Base-by-base conservation (phyloP, 371 early-diverging fungal genomes). In the Mortierella sp. region DNA sequence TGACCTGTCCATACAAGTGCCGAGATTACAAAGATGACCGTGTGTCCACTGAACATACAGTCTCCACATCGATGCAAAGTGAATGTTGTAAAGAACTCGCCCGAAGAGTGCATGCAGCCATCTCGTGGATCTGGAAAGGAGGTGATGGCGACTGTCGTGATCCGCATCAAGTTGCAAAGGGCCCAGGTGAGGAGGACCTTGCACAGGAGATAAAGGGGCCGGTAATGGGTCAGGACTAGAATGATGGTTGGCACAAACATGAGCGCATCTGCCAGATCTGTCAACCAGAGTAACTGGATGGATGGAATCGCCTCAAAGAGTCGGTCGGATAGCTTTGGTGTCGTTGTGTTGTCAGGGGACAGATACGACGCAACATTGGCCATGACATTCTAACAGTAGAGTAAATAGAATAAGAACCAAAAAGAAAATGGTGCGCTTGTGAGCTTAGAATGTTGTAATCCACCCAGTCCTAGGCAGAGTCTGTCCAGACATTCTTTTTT, bases 21-120 rank as follows among this genome's bases (percentile, higher is more conserved):
- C 25, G 83, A 85, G 55, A 87, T 76, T 0, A 87, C 85, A 68
- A 87, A 87, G 15, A 89, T 86, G 53, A 84, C 60, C 11, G 87
- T 89, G 65, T 89, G 89, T n/a, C 89, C 89, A 15, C 86, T 85
- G 63, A 83, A 89, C 52, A 88, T 86, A 46, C 83, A 82, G 57
- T 89, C 89, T 28, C 89, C 88, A 64, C 89, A 89, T 1, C 89
- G 82, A 30, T 88, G 89, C 48, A 89, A 37, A 2, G 79, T 60
- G 45, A 88, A 85, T 0, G 83, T 73, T 1, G 85, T 80, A 48
- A 86, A 88, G 59, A 85, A 82, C 37, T 86, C 84, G 60, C 86
- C 85, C 7, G 70, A 45, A 4, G 79, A 80, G 64, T 81, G 87
- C 57, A 85, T 75, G 66, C 89, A 88, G 1, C 82, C 80, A 18